Evolutionary conservation across 805 yeast genomes (phyloP), one percentile per base, ranked within the genome.

Genomic region (Saccharomycopsis microspora): DNA sequence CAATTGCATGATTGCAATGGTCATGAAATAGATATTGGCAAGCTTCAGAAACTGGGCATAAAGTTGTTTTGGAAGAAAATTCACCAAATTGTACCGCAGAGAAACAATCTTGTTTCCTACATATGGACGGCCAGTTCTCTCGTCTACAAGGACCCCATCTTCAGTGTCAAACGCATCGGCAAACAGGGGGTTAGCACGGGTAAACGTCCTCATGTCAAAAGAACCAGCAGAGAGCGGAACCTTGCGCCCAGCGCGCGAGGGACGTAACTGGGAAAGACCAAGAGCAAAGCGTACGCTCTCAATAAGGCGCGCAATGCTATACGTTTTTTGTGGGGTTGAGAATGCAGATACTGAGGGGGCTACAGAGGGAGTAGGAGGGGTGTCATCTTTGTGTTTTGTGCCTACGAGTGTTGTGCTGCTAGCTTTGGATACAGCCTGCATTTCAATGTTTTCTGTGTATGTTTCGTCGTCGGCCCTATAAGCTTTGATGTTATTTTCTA

Each of bases 1-100:
- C 89, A 90, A 81, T 61, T 93, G 98, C 69, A 93, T 69, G 52
- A 93, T 83, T 2, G 97, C 89, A 11, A 93, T 93, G 3, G 80
- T 71, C 74, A 93, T 66, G 64, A 93, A 93, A 63, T 93, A 90
- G 52, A 89, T 71, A 60, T 93, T 93, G 32, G 98, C 98, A 41
- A 93, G 58, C 60, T 87, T 90, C 29, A 95, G 86, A 59, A 93
- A 90, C 63, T 93, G 98, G 3, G 93, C 95, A 53, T 78, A 72
- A 37, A 93, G 62, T 59, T 93, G 97, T 53, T 89, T 77, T 1
- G 98, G 98, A 2, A 93, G 55, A 57, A 93, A 93, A 42, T 88
- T 75, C 60, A 80, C 78, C 3, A 83, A 50, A 2, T 89, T 81
- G 65, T 93, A 93, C 57, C 88, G 78, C 3, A 97, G 83, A 0